Evolutionary conservation across 2,329 filamentous ascomycete genomes (phyloP).

Genomic region (Aspergillus fischeri): DNA sequence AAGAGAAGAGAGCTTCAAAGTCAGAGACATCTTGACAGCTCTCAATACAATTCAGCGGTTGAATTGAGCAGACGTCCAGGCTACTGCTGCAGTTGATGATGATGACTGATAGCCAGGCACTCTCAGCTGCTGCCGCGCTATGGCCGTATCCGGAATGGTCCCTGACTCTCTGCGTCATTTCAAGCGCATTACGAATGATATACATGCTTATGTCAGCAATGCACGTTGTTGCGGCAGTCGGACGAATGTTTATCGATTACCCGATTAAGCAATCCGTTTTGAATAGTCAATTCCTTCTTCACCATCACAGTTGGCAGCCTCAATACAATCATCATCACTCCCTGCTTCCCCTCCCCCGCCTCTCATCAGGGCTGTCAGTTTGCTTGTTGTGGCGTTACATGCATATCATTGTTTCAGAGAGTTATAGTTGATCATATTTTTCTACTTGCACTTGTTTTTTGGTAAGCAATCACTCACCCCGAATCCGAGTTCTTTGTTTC

Average conservation of each 20-base stretch:
- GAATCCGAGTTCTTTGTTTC: background rate
- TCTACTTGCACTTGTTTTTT: slow-evolving; percentile 11
- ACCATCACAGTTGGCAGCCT: slow-evolving; percentile 18
- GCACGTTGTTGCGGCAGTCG: slow-evolving; percentile 23
- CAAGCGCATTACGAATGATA: slow-evolving; percentile 9
- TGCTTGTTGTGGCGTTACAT: slow-evolving; percentile 24
- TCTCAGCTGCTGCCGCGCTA: background rate
- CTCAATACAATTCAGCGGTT: background rate
- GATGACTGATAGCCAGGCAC: slow-evolving; percentile 10
- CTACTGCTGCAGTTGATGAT: background rate
- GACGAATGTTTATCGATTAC: slow-evolving; percentile 39
- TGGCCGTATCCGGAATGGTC: slow-evolving; percentile 1
- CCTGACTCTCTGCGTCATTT: slow-evolving; percentile 8
- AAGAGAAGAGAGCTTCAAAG: slow-evolving; percentile 63
- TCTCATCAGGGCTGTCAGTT: slow-evolving; percentile 13
- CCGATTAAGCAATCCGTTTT: slow-evolving; percentile 27
- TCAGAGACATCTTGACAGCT: slow-evolving; percentile 53
- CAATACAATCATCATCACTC: slow-evolving; percentile 12
- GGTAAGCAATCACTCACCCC: slow-evolving; percentile 7
- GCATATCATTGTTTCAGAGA: slow-evolving; percentile 24
- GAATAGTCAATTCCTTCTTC: slow-evolving; percentile 21
- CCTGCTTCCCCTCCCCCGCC: slow-evolving; percentile 11
- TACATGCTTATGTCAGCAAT: slow-evolving; percentile 22
- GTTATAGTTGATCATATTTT: slow-evolving; percentile 17
- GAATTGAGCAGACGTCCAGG: background rate